Evolutionary conservation across 2,329 filamentous ascomycete species (phyloP), one percentile per base, ranked within the genome.

Genomic region (Gaeumannomyces sp.): DNA sequence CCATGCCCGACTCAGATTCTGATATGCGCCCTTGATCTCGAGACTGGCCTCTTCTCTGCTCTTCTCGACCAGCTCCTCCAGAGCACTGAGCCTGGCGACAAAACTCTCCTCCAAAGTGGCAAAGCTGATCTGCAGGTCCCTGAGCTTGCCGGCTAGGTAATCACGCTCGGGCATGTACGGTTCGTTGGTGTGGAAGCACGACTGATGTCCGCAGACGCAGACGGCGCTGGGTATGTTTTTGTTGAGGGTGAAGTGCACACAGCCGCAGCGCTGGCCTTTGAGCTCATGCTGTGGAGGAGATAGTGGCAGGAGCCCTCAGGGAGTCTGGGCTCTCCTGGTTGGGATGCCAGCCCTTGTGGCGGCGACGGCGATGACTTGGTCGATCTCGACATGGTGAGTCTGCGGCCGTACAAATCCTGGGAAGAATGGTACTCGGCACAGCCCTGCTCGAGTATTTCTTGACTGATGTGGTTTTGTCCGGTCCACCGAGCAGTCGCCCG

Each of bases 291-390:
- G 77, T 33, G 84, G 76, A 87, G 73, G 67, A 87, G 86, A 69
- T 83, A 87, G 66, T 83, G 82, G 69, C 85, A 87, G 69, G 85
- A 82, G 38, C 85, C 85, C 68, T 80, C 78, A 19, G 85, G 85
- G 28, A 87, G 77, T 62, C 77, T 77, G 53, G 77, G 67, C 64
- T 83, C 81, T 65, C 83, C 81, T 64, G 69, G 67, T 29, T 70
- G 60, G 28, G 60, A 61, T 31, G 31, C 33, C 73, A 66, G 45
- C 65, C 68, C 69, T 68, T 73, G 69, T 57, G 65, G 65, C 53
- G 74, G 74, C 8, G 74, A 74, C 11, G 73, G 71, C 5, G 75
- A 70, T 14, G 74, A 72, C 35, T 66, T 53, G 2, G 65, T 14
- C 7, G 69, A 68, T 66, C 33, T 56, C 5, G 59, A 35, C 35